Conservation (phyloP, 805 yeast species). For the Zygotorulaspora florentina region DNA sequence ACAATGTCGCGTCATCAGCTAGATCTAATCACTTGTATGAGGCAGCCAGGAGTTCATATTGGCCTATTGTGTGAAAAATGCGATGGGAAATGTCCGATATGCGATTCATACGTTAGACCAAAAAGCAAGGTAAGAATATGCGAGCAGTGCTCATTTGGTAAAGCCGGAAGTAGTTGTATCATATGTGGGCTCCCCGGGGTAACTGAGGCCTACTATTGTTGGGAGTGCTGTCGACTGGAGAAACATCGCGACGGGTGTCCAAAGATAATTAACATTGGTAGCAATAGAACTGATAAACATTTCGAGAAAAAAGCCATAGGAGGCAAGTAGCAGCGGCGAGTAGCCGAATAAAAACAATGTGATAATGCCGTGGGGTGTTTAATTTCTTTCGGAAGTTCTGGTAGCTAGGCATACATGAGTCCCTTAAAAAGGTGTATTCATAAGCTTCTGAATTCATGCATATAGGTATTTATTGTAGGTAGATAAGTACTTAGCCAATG, state of each 20-base stretch:
- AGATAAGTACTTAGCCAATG: no score
- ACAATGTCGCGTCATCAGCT: slow-evolving; percentile 85
- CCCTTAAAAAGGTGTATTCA: no score
- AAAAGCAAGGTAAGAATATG: slow-evolving; percentile 65
- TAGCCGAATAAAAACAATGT: not conserved
- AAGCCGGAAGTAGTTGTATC: slow-evolving; percentile 61
- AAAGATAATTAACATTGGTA: slow-evolving; percentile 71
- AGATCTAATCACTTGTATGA: slow-evolving; percentile 78
- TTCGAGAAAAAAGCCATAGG: slow-evolving; percentile 48
- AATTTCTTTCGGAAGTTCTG: no score
- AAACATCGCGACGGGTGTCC: slow-evolving; percentile 93
- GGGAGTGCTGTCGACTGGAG: slow-evolving; percentile 76
- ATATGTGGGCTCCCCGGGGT: slow-evolving; percentile 63
- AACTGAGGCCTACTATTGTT: slow-evolving; percentile 75
- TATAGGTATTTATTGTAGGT: no score
- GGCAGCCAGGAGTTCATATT: slow-evolving; percentile 69
- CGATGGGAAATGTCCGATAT: slow-evolving; percentile 87
- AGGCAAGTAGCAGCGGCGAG: not conserved
- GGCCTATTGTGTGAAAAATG: slow-evolving; percentile 80
- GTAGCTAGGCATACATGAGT: no score
- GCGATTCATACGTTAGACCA: slow-evolving; percentile 82
- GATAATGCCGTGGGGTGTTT: no score
- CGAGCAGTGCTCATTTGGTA: slow-evolving; percentile 80
- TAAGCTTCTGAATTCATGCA: not conserved
- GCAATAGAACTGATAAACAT: slow-evolving; percentile 62